phyloP scores from a whole-genome alignment of 1,284 basidiomycete genomes.

The Trametes sp. region DNA sequence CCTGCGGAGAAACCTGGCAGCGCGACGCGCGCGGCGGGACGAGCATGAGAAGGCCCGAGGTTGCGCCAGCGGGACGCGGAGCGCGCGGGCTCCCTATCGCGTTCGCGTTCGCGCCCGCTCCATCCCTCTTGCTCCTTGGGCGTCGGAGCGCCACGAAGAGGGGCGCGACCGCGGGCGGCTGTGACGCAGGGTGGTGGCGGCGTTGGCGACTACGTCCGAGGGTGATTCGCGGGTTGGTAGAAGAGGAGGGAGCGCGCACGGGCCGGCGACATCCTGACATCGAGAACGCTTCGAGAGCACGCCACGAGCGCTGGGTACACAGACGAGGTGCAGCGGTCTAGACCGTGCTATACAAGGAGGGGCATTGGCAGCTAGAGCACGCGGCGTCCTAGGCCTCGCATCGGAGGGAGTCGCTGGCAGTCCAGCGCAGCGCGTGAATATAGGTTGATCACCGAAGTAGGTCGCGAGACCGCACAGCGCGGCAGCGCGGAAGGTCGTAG shows the following conservation, averaged over 20 bases:
- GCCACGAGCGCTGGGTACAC: background rate
- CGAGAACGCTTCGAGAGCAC: constrained; percentile 5
- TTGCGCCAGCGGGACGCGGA: constrained; percentile 18
- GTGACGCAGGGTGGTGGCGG: background rate
- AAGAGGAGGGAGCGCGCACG: background rate
- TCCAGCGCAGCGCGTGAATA: background rate
- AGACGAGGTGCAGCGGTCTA: background rate
- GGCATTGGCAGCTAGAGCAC: background rate
- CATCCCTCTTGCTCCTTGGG: constrained; percentile 6
- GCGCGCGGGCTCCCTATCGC: background rate
- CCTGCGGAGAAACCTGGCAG: constrained; percentile 28
- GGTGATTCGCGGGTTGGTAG: constrained; percentile 3
- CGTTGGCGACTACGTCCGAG: constrained; percentile 5
- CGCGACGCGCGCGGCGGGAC: constrained; percentile 21
- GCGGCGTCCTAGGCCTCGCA: constrained; percentile 13
- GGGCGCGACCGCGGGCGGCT: background rate
- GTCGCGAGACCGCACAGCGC: background rate
- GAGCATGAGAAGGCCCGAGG: constrained; percentile 31
- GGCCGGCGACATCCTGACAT: background rate
- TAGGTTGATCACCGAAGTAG: constrained; percentile 20
- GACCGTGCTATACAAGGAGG: background rate
- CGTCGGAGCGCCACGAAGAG: constrained; percentile 16
- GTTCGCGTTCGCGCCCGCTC: constrained; percentile 7
- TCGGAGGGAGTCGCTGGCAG: constrained; percentile 15
- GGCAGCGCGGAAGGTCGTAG: background rate